Conservation (phyloP, 257 asterid species). For the Ilex asprella region DNA sequence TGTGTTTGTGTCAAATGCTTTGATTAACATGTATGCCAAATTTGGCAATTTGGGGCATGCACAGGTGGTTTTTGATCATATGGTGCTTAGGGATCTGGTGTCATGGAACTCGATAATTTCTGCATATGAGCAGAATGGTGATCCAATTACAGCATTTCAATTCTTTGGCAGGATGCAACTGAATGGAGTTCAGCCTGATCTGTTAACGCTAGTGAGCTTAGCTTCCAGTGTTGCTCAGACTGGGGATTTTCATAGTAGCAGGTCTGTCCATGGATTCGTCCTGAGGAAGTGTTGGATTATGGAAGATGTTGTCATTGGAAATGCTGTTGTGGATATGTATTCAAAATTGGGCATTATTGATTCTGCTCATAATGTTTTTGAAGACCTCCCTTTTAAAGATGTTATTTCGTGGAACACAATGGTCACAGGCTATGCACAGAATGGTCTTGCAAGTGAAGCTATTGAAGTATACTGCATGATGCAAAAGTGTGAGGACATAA, state of each 20-base stretch:
- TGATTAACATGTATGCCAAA: conserved; percentile 79
- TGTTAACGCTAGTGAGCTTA: conserved; percentile 62
- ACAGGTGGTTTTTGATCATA: conserved; percentile 42
- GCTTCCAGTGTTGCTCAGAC: conserved; percentile 67
- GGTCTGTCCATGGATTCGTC: conserved; percentile 58
- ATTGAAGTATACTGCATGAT: conserved; percentile 34
- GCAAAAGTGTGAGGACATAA: conserved; percentile 32
- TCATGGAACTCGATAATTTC: conserved; percentile 84
- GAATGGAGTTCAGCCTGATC: conserved; percentile 45
- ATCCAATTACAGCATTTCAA: conserved; percentile 35
- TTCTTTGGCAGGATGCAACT: conserved; percentile 51
- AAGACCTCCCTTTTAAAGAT: conserved; percentile 47
- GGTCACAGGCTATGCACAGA: conserved; percentile 75
- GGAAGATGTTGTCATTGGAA: conserved; percentile 45
- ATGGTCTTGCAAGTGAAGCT: conserved; percentile 74
- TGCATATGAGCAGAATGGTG: conserved; percentile 69
- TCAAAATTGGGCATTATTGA: conserved; percentile 62
- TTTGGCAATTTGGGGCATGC: conserved; percentile 51
- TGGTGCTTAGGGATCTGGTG: conserved; percentile 47
- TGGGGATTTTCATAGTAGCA: conserved; percentile 31
- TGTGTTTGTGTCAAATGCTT: conserved; percentile 66
- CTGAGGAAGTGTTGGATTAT: conserved; percentile 54
- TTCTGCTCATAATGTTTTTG: conserved; percentile 51
- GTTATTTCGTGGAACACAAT: conserved; percentile 78
- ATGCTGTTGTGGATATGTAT: conserved; percentile 82